Base-by-base conservation (phyloP, 345 rosid species). In the Isatis tinctoria region DNA sequence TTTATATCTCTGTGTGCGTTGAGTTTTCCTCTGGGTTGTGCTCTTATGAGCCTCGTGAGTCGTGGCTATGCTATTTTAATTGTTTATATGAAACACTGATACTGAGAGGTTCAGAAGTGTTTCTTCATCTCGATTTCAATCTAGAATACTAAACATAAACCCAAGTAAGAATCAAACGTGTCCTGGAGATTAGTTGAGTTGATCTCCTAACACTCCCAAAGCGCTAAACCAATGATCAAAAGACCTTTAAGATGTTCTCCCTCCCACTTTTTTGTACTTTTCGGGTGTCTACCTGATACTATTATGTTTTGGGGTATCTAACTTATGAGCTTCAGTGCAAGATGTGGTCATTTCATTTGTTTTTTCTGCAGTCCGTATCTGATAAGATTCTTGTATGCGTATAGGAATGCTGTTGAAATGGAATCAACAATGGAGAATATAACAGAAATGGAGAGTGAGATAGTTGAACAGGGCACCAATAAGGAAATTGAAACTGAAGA, bases 341-440 rank as follows among this genome's bases (percentile, higher is more conserved):
- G 35, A 32, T 72, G 54, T 52, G 35, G 44, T 43, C 22, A 16
- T 72, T 30, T 40, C 35, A 1, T 53, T 27, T 73, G 24, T 13
- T 60, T 53, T 53, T 75, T 36, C 32, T 67, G 27, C 33, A 13
- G 36, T 63, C 53, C 16, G 26, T 45, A 18, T 56, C 27, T 70
- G 75, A 10, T 53, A 2, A 14, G 63, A 4, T 18, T 69, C 22
- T 4, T 64, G 57, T 44, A 44, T 70, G 35, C 11, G 26, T 65
- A 7, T 58, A 77, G 80, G 80, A 39, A 65, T 77, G 76, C 67
- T 77, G 53, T 49, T 49, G 61, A 60, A 51, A 65, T 77, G 57
- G 72, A 65, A 40, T 30, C 74, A 40, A 41, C 74, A 40, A 51
- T 53, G 26, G 72, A 77, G 36, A 65, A 63, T 30, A 20, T 57